Evolutionary conservation across 2,329 filamentous ascomycete species (phyloP).

Genomic region (Eurotiales sp.): DNA sequence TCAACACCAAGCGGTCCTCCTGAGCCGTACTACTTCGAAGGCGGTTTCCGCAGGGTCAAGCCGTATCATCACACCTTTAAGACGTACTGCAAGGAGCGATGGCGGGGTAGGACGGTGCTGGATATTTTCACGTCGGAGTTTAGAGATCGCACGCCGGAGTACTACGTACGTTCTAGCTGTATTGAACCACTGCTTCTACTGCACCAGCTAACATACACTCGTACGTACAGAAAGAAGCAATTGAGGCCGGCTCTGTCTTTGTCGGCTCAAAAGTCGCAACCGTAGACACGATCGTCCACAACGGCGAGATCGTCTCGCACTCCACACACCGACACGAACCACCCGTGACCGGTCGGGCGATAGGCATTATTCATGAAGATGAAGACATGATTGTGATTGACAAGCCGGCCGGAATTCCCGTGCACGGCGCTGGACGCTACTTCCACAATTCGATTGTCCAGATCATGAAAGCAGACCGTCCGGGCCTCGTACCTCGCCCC

Average conservation of each 20-base stretch:
- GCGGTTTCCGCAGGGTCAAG: slow-evolving; percentile 55
- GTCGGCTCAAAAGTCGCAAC: slow-evolving; percentile 72
- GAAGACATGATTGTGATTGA: slow-evolving; percentile 93
- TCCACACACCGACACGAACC: slow-evolving; percentile 95
- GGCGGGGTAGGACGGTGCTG: slow-evolving; percentile 75
- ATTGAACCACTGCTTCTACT: neutral
- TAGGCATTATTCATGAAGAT: slow-evolving; percentile 85
- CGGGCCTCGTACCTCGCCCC: slow-evolving; percentile 60
- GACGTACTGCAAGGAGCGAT: slow-evolving; percentile 43
- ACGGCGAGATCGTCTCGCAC: slow-evolving; percentile 88
- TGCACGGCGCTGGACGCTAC: slow-evolving; percentile 92
- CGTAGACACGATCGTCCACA: slow-evolving; percentile 69
- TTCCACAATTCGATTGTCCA: slow-evolving; percentile 93
- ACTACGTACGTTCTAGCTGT: slow-evolving; percentile 73
- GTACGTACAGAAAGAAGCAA: slow-evolving; percentile 60
- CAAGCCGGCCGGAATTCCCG: slow-evolving; percentile 91
- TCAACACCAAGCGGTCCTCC: slow-evolving; percentile 44
- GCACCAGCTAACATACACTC: neutral
- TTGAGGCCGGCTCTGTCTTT: slow-evolving; percentile 71
- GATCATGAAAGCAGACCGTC: slow-evolving; percentile 78
- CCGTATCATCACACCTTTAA: slow-evolving; percentile 47
- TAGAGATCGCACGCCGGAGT: slow-evolving; percentile 76
- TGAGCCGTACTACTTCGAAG: slow-evolving; percentile 76
- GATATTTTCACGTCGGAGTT: slow-evolving; percentile 93
- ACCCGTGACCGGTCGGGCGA: slow-evolving; percentile 75